phyloP scores from a whole-genome alignment of 139 green algal species.

The Haematococcus lacustris region DNA sequence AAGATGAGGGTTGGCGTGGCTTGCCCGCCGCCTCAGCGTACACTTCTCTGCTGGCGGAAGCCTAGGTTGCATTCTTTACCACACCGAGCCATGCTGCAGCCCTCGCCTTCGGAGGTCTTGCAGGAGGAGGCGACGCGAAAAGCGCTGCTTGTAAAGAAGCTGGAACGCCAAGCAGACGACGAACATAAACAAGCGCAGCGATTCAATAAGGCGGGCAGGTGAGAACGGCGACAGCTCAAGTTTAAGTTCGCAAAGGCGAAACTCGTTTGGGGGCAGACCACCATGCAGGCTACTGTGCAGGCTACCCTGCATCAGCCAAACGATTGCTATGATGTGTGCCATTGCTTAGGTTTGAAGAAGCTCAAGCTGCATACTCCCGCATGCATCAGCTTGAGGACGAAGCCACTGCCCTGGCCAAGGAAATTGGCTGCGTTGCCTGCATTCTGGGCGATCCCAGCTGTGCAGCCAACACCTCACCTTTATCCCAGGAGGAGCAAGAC shows the following conservation, averaged over 20 bases:
- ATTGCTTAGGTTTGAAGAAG: constrained; percentile 18
- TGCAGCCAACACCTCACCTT: neutral
- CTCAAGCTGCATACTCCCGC: constrained; percentile 25
- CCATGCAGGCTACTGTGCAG: too few relatives aligned
- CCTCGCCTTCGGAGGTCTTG: constrained; percentile 3
- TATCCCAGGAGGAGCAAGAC: neutral
- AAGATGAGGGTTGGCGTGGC: too few relatives aligned
- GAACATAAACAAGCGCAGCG: constrained; percentile 32
- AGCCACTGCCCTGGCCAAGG: constrained; percentile 13
- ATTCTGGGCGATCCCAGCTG: constrained; percentile 5
- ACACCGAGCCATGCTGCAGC: constrained; percentile 20
- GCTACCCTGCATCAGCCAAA: too few relatives aligned
- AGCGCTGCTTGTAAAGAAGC: constrained; percentile 12
- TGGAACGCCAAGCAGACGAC: constrained; percentile 18
- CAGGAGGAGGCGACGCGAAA: too few relatives aligned
- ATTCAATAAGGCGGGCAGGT: constrained; percentile 36
- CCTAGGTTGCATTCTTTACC: too few relatives aligned
- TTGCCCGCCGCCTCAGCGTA: too few relatives aligned
- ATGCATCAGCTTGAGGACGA: constrained; percentile 40
- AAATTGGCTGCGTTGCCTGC: constrained; percentile 14
- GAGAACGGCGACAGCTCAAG: too few relatives aligned
- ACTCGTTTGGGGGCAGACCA: too few relatives aligned
- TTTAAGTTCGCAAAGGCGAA: too few relatives aligned
- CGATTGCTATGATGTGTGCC: too few relatives aligned
- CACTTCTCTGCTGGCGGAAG: too few relatives aligned